Percentiles rank a stretch among this genome's conserved stretches.
These are phyloP conservation scores for Dioszegia crocea DNA, from an alignment of 768 basidiomycete genomes.

Conservation along the genomic window DNA sequence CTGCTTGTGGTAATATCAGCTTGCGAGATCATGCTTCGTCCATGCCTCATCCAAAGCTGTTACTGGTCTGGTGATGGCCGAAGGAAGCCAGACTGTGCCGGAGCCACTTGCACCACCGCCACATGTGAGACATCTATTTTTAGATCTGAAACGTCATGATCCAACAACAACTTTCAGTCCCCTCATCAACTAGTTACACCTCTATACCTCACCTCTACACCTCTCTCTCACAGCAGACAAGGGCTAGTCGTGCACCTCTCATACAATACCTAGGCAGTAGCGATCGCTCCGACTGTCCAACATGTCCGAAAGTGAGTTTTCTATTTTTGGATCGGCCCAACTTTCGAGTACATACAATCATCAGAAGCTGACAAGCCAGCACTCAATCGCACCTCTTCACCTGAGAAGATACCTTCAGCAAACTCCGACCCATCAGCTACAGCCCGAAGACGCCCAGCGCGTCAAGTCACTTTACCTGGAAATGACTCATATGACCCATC, in stretches of 20 bases:
- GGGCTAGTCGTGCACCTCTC: background rate
- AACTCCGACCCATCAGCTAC: background rate
- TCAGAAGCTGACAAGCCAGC: background rate
- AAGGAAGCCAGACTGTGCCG: no score
- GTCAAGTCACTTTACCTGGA: slow-evolving; percentile 7
- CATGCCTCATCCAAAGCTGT: no score
- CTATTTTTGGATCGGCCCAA: background rate
- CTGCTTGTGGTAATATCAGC: no score
- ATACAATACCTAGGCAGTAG: background rate
- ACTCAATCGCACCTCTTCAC: slow-evolving; percentile 4
- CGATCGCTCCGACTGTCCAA: background rate
- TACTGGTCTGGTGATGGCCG: no score
- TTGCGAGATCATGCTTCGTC: no score
- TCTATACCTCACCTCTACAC: background rate
- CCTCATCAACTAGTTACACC: background rate
- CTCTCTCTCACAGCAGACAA: background rate
- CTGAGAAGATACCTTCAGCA: slow-evolving; percentile 2
- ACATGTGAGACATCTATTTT: no score
- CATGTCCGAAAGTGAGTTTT: slow-evolving; percentile 1
- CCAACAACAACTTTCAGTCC: background rate
- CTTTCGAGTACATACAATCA: no score
- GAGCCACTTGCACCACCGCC: no score
- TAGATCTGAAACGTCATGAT: slow-evolving; percentile 1
- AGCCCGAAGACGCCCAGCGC: slow-evolving; percentile 4
- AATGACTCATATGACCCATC: background rate